Conservation (phyloP, 1,284 basidiomycete genomes). For the Cronartium quercuum region DNA sequence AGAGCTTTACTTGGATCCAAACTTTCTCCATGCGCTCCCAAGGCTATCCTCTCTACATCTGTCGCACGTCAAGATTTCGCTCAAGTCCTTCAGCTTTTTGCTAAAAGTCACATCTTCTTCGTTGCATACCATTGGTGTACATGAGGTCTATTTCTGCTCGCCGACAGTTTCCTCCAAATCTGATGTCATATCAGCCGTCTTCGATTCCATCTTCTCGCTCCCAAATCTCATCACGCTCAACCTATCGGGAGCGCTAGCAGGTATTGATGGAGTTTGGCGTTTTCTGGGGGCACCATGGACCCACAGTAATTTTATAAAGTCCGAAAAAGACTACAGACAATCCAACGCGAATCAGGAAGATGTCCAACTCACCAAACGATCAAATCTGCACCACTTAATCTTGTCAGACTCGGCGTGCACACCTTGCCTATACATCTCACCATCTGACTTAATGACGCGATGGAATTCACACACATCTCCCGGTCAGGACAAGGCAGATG, state of each 20-base stretch:
- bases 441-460: neutral
- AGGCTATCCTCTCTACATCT: neutral
- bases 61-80: conserved; percentile 1
- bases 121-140: neutral
- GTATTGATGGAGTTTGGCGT: neutral
- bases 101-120: neutral
- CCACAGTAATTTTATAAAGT: neutral
- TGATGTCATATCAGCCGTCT: neutral
- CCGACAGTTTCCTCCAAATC: neutral
- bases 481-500: neutral
- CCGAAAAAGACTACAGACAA: neutral
- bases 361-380: neutral
- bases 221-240: neutral
- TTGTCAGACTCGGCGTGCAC: neutral
- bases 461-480: neutral
- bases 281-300: neutral
- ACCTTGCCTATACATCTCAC: neutral
- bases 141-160: neutral
- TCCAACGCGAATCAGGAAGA: neutral
- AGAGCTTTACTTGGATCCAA: conserved; percentile 14
- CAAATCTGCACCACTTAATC: neutral
- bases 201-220: neutral
- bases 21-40: neutral
- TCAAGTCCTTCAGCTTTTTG: neutral
- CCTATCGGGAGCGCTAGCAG: conserved; percentile 8